Evolutionary conservation across 1,139 yeast genomes (phyloP), one percentile per base, ranked within the genome.

Genomic region (Taphrina confusa): DNA sequence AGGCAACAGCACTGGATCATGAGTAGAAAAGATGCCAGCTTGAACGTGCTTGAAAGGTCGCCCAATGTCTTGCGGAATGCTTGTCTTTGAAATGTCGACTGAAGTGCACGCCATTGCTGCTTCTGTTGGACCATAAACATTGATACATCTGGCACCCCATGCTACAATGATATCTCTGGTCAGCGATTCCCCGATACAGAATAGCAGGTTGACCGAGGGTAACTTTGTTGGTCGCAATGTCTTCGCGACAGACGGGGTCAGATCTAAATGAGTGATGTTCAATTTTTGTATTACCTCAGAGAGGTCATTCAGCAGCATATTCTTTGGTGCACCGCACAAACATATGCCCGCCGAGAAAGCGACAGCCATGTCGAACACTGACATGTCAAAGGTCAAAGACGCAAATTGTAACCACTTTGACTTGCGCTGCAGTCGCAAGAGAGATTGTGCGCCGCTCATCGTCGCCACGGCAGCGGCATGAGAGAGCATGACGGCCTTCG

Each of bases 111-210:
- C 67, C 66, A 66, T 66, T 4, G 69, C 65, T 4, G 68, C 66
- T 46, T 66, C 68, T 34, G 69, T 66, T 8, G 69, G 69, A 3
- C 69, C 69, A 49, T 66, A 66, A 16, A 66, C 61, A 33, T 66
- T 66, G 9, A 65, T 40, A 36, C 66, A 64, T n/a, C 22, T 37
- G n/a, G 60, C 62, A 28, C 60, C 63, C 68, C 68, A 66, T 30
- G 62, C 64, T 4, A 47, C 33, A 4, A 62, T 62, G 22, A 66
- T 39, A n/a, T 30, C 25, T 14, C 40, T 63, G 1, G 65, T 51
- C 44, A 66, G 37, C 8, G 49, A 45, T 34, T 66, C 69, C 8
- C 69, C 69, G 20, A 66, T 66, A 37, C 69, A 66, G 27, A 63
- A 65, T 11, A 66, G 60, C 16, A 54, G 36, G 28, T 66, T 60